Percentiles rank a stretch among this genome's conserved stretches.
These are phyloP conservation scores for Porodaedalea pini DNA, from an alignment of 1,284 basidiomycete genomes.

Conservation along the genomic window DNA sequence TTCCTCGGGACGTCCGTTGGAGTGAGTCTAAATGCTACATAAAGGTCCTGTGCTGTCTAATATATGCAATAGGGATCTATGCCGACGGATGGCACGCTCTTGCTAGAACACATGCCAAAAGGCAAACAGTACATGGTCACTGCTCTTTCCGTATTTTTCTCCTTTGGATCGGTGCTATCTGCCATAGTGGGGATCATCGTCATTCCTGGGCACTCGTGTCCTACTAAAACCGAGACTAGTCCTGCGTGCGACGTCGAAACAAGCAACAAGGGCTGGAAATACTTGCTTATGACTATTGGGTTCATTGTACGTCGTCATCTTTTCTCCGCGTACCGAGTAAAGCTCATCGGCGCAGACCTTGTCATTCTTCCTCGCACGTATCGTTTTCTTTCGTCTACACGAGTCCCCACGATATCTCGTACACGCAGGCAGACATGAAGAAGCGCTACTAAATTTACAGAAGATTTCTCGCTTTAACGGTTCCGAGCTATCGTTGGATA, in stretches of 20 bases:
- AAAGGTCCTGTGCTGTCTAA: not conserved
- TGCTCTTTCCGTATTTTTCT: constrained; percentile 94
- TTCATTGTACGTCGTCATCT: constrained; percentile 51
- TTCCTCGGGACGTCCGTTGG: constrained; percentile 89
- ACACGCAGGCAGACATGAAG: constrained; percentile 74
- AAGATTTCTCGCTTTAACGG: constrained; percentile 86
- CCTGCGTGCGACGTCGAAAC: constrained; percentile 58
- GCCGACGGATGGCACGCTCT: constrained; percentile 94
- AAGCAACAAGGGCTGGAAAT: constrained; percentile 85
- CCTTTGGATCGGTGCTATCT: constrained; percentile 81
- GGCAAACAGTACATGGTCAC: constrained; percentile 91
- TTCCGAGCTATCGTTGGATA: constrained; percentile 56
- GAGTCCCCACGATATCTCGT: constrained; percentile 93
- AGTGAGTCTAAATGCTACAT: constrained; percentile 40
- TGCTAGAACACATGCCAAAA: constrained; percentile 92
- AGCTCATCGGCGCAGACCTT: constrained; percentile 57
- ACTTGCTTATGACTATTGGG: constrained; percentile 71
- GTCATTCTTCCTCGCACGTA: constrained; percentile 80
- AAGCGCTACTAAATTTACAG: constrained; percentile 79
- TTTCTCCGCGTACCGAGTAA: not conserved
- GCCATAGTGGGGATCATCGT: constrained; percentile 76
- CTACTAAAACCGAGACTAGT: constrained; percentile 22
- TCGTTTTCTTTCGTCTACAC: constrained; percentile 86
- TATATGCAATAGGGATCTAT: constrained; percentile 67
- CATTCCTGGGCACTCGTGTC: constrained; percentile 76